Percentiles rank a stretch among this genome's conserved stretches.
Conservation (phyloP, 148 eudicot species). For the Chenopodium formosanum region DNA sequence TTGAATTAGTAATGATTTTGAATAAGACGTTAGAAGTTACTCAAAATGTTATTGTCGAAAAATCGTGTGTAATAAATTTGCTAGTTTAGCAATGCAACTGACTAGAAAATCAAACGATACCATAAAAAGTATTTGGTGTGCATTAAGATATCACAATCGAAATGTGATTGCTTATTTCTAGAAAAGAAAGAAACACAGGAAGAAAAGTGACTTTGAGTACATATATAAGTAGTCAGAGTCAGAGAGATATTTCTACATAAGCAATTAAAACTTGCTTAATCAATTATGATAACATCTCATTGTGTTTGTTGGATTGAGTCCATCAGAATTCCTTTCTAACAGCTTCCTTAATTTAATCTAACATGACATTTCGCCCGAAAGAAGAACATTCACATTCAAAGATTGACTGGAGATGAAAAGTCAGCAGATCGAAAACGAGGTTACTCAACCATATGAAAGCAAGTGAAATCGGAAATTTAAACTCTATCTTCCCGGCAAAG, state of each 20-base stretch:
- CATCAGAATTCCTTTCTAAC: slow-evolving; percentile 19
- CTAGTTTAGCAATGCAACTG: background rate
- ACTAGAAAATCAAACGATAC: background rate
- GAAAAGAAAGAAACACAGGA: background rate
- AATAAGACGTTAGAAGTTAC: background rate
- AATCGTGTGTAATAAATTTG: background rate
- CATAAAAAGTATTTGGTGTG: slow-evolving; percentile 8
- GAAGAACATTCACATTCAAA: background rate
- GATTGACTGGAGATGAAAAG: background rate
- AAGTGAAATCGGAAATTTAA: background rate
- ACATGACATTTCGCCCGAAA: slow-evolving; percentile 4
- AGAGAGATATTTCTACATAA: background rate
- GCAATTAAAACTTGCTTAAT: slow-evolving; percentile 17
- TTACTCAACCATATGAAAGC: background rate
- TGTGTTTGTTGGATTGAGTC: slow-evolving; percentile 22
- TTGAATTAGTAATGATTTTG: background rate
- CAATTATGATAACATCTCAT: slow-evolving; percentile 20
- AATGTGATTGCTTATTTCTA: background rate
- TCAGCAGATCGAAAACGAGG: background rate
- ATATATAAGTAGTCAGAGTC: slow-evolving; percentile 2
- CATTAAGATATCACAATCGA: background rate
- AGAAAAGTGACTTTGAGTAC: slow-evolving; percentile 5
- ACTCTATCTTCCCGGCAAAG: background rate
- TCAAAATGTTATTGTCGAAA: background rate
- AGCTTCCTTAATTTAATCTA: slow-evolving; percentile 8